Evolutionary conservation across 768 basidiomycete genomes (phyloP), one percentile per base, ranked within the genome.

Genomic region (Collybia sordida): DNA sequence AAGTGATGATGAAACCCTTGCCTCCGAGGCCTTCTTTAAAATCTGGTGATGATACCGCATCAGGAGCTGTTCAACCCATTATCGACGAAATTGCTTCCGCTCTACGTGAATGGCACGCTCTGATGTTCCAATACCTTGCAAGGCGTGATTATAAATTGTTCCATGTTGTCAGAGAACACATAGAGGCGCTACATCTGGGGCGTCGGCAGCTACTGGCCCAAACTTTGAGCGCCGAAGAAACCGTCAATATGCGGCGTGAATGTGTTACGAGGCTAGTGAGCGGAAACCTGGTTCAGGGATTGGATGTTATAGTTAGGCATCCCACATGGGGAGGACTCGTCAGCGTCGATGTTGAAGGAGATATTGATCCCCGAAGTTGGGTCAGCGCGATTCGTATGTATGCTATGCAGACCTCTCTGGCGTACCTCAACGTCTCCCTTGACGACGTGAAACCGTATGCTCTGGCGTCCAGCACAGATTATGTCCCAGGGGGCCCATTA

Each of bases 61-160:
- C 88, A 0, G 96, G 96, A 8, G 75, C 78, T 18, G 72, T 67
- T 2, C 94, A 97, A 62, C 96, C 96, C 8, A 87, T 98, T 62
- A 84, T 98, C 44, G 96, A 98, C 69, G 96, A 98, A 73, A 96
- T 98, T 56, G 92, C 96, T 0, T 96, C 93, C 6, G 95, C 96
- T 0, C 72, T 98, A 38, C 85, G 96, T 34, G 96, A 98, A 80
- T 98, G 95, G 94, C 89, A 96, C 61, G 81, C 82, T 28, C 74
- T 93, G 45, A 88, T 98, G 80, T 94, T 93, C 62, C 87, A 87
- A 54, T 94, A 97, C 65, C 86, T 98, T 36, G 86, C 89, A 7
- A 78, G 84, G 39, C 82, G 94, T 47, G 90, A 98, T 59, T 98
- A 98, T 72, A 81, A 81, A 36, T 81, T 94, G 17, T 98, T 98